Percentiles rank a stretch among this genome's conserved stretches.
Conservation (phyloP, 2,329 filamentous ascomycete species). For the Aspergillus sp. region DNA sequence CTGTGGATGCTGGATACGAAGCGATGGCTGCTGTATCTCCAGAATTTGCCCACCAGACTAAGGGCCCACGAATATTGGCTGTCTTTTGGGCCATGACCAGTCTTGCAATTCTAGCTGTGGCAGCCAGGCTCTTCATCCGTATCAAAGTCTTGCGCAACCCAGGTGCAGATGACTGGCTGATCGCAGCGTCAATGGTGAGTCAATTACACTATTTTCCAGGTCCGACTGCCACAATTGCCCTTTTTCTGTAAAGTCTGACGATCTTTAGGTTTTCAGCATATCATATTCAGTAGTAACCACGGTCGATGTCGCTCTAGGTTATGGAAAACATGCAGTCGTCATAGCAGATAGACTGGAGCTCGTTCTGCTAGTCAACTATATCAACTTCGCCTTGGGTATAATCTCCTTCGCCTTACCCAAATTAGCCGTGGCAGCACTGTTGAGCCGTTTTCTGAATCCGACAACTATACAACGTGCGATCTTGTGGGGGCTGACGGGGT, state of each 20-base stretch:
- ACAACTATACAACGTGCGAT: conserved; percentile 15
- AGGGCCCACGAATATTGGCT: conserved; percentile 34
- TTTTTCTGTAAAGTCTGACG: background rate
- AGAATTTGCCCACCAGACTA: conserved; percentile 18
- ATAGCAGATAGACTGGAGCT: conserved; percentile 30
- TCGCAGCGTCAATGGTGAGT: conserved; percentile 33
- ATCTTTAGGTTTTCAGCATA: conserved; percentile 4
- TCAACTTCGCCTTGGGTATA: conserved; percentile 28
- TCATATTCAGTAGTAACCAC: conserved; percentile 26
- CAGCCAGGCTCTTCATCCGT: conserved; percentile 35
- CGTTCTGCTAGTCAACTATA: conserved; percentile 25
- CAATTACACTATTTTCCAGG: no score
- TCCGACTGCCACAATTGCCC: no score
- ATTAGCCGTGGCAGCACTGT: conserved; percentile 26
- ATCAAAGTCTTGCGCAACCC: conserved; percentile 30
- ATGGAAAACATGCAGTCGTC: conserved; percentile 39
- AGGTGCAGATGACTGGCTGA: conserved; percentile 40
- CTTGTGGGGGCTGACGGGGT: conserved; percentile 30
- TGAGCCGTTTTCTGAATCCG: conserved; percentile 28
- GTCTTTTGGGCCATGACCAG: conserved; percentile 32
- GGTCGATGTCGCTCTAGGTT: conserved; percentile 38
- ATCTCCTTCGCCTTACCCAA: conserved; percentile 29
- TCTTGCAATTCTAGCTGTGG: conserved; percentile 32
- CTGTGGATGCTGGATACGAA: background rate
- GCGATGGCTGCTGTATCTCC: background rate